phyloP scores from a whole-genome alignment of 129 eudicot species.

The Flaveria ramosissima region DNA sequence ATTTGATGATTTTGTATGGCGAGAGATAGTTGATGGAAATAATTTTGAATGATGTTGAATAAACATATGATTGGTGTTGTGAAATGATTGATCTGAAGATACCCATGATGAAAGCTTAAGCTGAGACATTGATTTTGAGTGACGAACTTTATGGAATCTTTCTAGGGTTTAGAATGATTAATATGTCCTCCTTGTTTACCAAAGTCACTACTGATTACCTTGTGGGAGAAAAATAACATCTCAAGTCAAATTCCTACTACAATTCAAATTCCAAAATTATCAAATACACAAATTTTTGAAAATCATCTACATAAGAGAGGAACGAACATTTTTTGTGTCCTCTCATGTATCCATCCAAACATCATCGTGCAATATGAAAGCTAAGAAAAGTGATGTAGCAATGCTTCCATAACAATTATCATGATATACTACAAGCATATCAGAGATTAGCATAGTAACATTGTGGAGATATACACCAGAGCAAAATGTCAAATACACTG shows the following conservation, averaged over 20 bases:
- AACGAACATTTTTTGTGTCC: background rate
- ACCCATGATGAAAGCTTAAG: conserved; percentile 31
- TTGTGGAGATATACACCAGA: background rate
- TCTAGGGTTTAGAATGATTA: background rate
- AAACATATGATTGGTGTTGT: background rate
- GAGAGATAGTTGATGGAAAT: conserved; percentile 8
- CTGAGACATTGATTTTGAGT: conserved; percentile 29
- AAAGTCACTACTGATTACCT: background rate
- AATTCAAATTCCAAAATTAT: too few species aligned
- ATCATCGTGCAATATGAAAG: background rate
- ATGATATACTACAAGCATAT: background rate
- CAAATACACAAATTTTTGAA: background rate
- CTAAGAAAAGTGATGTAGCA: too few species aligned
- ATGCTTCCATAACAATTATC: too few species aligned
- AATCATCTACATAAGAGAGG: too few species aligned
- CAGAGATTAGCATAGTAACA: background rate
- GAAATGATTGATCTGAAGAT: conserved; percentile 22
- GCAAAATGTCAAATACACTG: too few species aligned
- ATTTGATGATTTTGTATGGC: conserved; percentile 13
- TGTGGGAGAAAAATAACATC: background rate
- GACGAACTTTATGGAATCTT: background rate
- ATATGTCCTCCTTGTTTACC: background rate
- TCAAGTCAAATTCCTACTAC: background rate
- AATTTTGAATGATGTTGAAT: conserved; percentile 13
- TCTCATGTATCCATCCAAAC: background rate